Percentiles rank a stretch among this genome's conserved stretches.
phyloP scores from a whole-genome alignment of 2,329 filamentous ascomycete species.

The Akanthomyces uredinophilus region DNA sequence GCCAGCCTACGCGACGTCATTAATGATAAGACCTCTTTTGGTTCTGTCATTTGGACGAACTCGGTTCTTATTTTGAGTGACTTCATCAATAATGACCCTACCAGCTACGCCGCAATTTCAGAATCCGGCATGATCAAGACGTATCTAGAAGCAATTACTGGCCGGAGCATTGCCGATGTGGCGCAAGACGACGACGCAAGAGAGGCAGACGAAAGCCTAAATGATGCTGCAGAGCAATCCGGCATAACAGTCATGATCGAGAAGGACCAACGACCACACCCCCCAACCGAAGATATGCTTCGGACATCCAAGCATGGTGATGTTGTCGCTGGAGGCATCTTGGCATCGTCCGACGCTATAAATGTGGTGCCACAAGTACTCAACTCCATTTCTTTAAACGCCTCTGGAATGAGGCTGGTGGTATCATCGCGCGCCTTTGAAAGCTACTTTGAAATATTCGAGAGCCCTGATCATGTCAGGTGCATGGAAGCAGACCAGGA shows the following conservation, averaged over 20 bases:
- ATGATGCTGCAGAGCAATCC: conserved; percentile 35
- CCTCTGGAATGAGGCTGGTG: conserved; percentile 81
- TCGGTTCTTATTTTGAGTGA: conserved; percentile 87
- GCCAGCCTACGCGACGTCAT: conserved; percentile 76
- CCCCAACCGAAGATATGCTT: conserved; percentile 47
- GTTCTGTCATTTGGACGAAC: conserved; percentile 93
- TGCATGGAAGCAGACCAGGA: conserved; percentile 69
- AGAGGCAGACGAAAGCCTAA: conserved; percentile 27
- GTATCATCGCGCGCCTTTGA: conserved; percentile 76
- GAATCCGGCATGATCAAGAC: conserved; percentile 87
- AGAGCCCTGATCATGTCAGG: conserved; percentile 83
- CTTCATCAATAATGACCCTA: conserved; percentile 98
- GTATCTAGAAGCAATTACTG: conserved; percentile 76
- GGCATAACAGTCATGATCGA: conserved; percentile 34
- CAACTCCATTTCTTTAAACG: conserved; percentile 89
- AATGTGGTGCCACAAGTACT: conserved; percentile 80
- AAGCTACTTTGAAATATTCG: conserved; percentile 92
- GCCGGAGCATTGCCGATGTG: conserved; percentile 36
- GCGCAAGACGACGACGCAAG: neutral
- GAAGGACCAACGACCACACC: conserved; percentile 42
- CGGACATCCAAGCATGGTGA: conserved; percentile 35
- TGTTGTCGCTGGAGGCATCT: conserved; percentile 63
- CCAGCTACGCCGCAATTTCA: conserved; percentile 91
- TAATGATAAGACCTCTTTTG: conserved; percentile 72
- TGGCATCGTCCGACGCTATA: conserved; percentile 86